phyloP scores from a whole-genome alignment of 2,329 filamentous ascomycete species.

The Phyllosticta ampelicida region DNA sequence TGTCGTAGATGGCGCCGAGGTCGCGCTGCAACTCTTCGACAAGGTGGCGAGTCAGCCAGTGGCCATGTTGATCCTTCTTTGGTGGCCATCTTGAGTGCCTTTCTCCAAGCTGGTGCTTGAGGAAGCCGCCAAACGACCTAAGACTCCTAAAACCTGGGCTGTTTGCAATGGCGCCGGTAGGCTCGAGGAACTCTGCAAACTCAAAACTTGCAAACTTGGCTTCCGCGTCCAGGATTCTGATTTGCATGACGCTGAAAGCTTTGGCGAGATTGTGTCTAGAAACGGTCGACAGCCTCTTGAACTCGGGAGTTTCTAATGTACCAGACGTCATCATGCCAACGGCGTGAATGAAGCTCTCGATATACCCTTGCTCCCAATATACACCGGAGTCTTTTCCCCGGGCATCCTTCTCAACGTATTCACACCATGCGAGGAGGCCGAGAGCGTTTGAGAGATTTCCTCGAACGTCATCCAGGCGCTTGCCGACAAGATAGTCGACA shows the following conservation, averaged over 20 bases:
- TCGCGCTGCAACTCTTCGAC: conserved; percentile 50
- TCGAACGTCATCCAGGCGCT: conserved; percentile 54
- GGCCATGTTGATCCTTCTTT: conserved; percentile 17
- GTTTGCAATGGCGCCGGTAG: conserved; percentile 21
- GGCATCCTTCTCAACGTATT: conserved; percentile 36
- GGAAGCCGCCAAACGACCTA: conserved; percentile 50
- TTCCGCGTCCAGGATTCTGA: conserved; percentile 52
- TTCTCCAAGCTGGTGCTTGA: conserved; percentile 46
- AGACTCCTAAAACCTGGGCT: conserved; percentile 44
- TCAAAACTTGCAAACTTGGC: conserved; percentile 50
- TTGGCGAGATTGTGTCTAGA: conserved; percentile 53
- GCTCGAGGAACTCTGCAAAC: conserved; percentile 50
- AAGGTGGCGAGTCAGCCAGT: conserved; percentile 51
- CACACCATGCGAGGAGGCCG: conserved; percentile 54
- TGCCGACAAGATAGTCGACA: conserved; percentile 48
- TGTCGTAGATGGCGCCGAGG: conserved; percentile 60
- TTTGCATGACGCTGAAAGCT: conserved; percentile 50
- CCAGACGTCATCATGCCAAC: conserved; percentile 44
- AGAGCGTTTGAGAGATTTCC: conserved; percentile 50
- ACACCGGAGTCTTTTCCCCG: conserved; percentile 24
- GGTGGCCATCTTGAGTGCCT: conserved; percentile 55
- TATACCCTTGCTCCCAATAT: conserved; percentile 56
- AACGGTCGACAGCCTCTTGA: conserved; percentile 47
- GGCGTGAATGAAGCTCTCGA: conserved; percentile 56
- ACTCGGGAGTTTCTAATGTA: conserved; percentile 45